Conservation (phyloP, 306 rosid species). For the Prunus persica region DNA sequence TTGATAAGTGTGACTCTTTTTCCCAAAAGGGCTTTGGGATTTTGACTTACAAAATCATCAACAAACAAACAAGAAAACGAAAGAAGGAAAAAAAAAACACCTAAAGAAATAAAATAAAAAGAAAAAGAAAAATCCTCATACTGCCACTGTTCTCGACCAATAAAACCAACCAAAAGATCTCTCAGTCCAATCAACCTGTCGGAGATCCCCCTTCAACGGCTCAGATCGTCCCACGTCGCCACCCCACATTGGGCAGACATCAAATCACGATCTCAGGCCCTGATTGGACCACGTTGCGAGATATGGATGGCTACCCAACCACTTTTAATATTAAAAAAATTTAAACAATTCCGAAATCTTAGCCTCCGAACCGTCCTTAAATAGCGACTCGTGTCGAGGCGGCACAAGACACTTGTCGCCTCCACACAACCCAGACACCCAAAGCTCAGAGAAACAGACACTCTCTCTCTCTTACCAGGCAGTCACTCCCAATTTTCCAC, state of each 20-base stretch:
- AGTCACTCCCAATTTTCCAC: slow-evolving; percentile 1
- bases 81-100: neutral
- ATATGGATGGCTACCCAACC: slow-evolving; percentile 4
- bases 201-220: slow-evolving; percentile 39
- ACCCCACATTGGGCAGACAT: slow-evolving; percentile 13
- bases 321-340: neutral
- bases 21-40: neutral
- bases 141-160: slow-evolving; percentile 16
- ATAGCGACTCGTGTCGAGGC: slow-evolving; percentile 44
- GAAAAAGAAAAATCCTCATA: neutral
- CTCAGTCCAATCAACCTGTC: slow-evolving; percentile 36
- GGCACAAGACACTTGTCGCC: slow-evolving; percentile 71
- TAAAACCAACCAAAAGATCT: slow-evolving; percentile 25
- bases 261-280: slow-evolving; percentile 28
- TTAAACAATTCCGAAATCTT: slow-evolving; percentile 12
- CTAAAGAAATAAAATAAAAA: neutral
- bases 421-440: slow-evolving; percentile 29
- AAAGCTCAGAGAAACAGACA: slow-evolving; percentile 35
- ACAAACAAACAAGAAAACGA: neutral
- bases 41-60: neutral
- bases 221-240: slow-evolving; percentile 36
- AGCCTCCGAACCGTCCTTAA: slow-evolving; percentile 34
- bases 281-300: slow-evolving; percentile 61
- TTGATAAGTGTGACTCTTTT: neutral
- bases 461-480: neutral